Base-by-base conservation (phyloP, 2,329 filamentous ascomycete species). In the Calonectria pseudoreteaudii region DNA sequence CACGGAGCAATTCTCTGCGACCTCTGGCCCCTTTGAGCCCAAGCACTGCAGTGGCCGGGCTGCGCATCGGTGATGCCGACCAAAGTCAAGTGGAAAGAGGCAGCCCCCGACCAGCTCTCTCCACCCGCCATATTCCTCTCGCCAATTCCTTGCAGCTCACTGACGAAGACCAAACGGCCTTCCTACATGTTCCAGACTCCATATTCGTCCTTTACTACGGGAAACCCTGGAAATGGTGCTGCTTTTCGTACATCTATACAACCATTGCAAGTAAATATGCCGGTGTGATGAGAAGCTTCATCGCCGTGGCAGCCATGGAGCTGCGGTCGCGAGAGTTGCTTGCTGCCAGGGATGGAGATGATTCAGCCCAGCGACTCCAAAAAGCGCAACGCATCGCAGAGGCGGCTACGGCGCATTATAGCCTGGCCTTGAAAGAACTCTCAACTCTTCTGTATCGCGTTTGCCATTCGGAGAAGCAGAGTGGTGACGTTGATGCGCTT, bases 261-360 rank as follows among this genome's bases (percentile, higher is more conserved):
- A 47, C 76, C 4, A 76, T 79, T 20, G 76, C 77, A 1, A 79
- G 23, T 20, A 70, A 73, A 47, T 79, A 79, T 26, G 47, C 77
- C 0, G 77, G 77, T 0, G 77, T 79, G 0, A 79, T 79, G 77
- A 76, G 76, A 30, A 75, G 77, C 60, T 76, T 79, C 20, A 79
- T 79, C 2, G 76, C 77, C 0, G 64, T 79, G 1, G 76, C 77
- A 1, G 60, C 74, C 1, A 79, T 79, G 77, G 77, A 79, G 16
- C 16, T 79, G 0, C 71, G 75, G 14, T 67, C 75, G 0, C 76
- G 31, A 0, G 71, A 79, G 16, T 28, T 78, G 0, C 71, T 79
- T 1, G 36, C 65, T 1, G 71, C 73, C 0, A 62, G 67, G 8
- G 74, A 47, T 14, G 44, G 34, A 0, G n/a, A 14, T 0, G 49